Conservation (phyloP, 1,139 yeast species). For the Pichia sp. region DNA sequence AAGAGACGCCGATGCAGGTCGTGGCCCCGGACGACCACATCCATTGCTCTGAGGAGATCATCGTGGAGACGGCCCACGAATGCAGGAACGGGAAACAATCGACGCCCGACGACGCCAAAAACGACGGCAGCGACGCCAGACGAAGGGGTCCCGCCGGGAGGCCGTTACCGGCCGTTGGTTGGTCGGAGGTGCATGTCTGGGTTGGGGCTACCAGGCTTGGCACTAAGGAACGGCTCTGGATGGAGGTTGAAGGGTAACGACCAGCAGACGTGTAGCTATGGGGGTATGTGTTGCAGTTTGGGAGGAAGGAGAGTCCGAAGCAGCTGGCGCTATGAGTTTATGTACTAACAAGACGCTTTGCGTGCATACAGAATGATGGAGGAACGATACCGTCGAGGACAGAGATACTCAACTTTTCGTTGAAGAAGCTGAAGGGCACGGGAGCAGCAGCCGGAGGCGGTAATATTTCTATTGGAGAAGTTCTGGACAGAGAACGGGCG, state of each 20-base stretch:
- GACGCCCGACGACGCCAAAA: not conserved
- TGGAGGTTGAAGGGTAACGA: no score
- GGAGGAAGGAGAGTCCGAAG: no score
- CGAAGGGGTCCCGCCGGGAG: not conserved
- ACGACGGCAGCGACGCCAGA: not conserved
- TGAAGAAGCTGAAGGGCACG: conserved; percentile 12
- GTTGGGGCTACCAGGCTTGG: not conserved
- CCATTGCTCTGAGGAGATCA: not conserved
- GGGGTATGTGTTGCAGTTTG: no score
- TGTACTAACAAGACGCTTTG: conserved; percentile 4
- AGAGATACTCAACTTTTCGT: conserved; percentile 34
- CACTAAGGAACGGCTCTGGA: not conserved
- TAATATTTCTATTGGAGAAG: not conserved
- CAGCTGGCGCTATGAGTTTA: no score
- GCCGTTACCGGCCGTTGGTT: not conserved
- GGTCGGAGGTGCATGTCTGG: not conserved
- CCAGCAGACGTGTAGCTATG: no score
- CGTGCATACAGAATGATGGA: conserved; percentile 43
- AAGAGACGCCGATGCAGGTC: not conserved
- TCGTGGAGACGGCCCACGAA: not conserved
- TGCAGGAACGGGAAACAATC: not conserved
- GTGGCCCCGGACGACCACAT: not conserved
- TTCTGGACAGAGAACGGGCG: not conserved
- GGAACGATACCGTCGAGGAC: conserved; percentile 48
- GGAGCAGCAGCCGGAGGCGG: not conserved